Evolutionary conservation across 441 rosid genomes (phyloP).

Genomic region (Omphalea diandra): DNA sequence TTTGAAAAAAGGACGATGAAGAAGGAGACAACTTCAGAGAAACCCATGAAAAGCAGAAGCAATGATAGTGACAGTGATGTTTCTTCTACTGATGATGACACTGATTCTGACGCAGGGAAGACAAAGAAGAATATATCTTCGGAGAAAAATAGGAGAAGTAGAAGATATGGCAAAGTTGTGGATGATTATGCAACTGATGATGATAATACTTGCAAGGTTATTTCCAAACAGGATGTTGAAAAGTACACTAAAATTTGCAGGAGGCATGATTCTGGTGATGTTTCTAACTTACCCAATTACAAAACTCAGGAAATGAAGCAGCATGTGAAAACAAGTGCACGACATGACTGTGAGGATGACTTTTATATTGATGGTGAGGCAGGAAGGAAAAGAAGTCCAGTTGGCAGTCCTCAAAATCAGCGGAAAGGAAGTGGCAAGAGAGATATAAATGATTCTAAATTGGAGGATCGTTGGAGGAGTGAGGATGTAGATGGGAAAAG

Average conservation of each 20-base stretch:
- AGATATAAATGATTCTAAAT: slow-evolving; percentile 13
- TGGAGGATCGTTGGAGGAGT: slow-evolving; percentile 21
- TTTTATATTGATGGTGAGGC: slow-evolving; percentile 27
- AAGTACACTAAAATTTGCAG: slow-evolving; percentile 33
- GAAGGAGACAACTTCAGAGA: slow-evolving; percentile 41
- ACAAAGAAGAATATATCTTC: slow-evolving; percentile 31
- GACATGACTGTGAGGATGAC: slow-evolving; percentile 35
- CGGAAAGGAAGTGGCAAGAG: slow-evolving; percentile 8
- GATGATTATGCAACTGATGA: slow-evolving; percentile 35
- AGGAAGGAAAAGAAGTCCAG: slow-evolving; percentile 27
- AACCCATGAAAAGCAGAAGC: slow-evolving; percentile 44
- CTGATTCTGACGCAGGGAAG: slow-evolving; percentile 14
- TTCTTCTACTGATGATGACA: slow-evolving; percentile 25
- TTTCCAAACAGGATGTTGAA: slow-evolving; percentile 24
- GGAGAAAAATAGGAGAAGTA: slow-evolving; percentile 46
- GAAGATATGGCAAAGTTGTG: slow-evolving; percentile 31
- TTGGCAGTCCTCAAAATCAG: slow-evolving; percentile 14
- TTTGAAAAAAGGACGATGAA: slow-evolving; percentile 15
- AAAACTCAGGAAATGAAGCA: slow-evolving; percentile 28
- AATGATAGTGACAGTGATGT: slow-evolving; percentile 41
- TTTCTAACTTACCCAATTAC: slow-evolving; percentile 28
- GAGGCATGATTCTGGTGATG: slow-evolving; percentile 38
- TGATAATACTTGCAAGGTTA: slow-evolving; percentile 27
- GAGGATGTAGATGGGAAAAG: slow-evolving; percentile 10
- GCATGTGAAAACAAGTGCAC: slow-evolving; percentile 17